Percentiles rank a stretch among this genome's conserved stretches.
Conservation (phyloP, 192 early-diverging fungal species). For the Geranomyces michiganensis region DNA sequence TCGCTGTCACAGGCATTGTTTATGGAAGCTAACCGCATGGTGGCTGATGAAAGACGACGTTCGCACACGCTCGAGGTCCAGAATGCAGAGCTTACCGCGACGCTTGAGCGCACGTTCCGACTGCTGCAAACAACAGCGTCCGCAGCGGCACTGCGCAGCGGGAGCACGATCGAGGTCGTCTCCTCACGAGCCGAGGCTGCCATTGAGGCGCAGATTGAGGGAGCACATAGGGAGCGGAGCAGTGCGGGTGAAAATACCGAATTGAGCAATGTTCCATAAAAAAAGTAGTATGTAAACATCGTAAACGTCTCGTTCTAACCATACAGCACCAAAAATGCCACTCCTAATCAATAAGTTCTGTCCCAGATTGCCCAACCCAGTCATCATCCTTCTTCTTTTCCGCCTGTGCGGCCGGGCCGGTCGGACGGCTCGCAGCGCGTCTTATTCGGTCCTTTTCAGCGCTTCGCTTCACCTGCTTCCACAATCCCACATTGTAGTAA, state of each 20-base stretch:
- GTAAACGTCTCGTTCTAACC: no score
- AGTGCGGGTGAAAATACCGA: no score
- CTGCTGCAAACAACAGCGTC: constrained; percentile 22
- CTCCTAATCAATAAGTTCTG: neutral
- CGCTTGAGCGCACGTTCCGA: constrained; percentile 12
- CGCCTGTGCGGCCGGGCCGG: neutral
- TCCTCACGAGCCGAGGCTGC: neutral
- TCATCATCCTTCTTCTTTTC: constrained; percentile 1
- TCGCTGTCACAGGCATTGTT: constrained; percentile 25
- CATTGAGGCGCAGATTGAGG: no score
- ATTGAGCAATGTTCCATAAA: no score
- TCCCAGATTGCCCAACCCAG: neutral
- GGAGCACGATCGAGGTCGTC: neutral
- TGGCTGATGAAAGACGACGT: constrained; percentile 24
- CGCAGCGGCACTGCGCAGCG: neutral
- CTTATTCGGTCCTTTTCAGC: neutral
- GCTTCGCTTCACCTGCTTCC: constrained; percentile 20
- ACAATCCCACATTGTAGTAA: constrained; percentile 19
- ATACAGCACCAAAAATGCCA: neutral
- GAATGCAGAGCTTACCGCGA: constrained; percentile 24
- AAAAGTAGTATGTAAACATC: no score
- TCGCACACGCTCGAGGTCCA: constrained; percentile 1
- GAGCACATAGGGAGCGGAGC: no score
- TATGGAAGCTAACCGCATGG: constrained; percentile 35
- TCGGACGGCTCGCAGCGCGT: neutral